These are phyloP conservation scores for Aspergillus baeticus DNA, from an alignment of 495 filamentous ascomycete species.

Conservation along the genomic window DNA sequence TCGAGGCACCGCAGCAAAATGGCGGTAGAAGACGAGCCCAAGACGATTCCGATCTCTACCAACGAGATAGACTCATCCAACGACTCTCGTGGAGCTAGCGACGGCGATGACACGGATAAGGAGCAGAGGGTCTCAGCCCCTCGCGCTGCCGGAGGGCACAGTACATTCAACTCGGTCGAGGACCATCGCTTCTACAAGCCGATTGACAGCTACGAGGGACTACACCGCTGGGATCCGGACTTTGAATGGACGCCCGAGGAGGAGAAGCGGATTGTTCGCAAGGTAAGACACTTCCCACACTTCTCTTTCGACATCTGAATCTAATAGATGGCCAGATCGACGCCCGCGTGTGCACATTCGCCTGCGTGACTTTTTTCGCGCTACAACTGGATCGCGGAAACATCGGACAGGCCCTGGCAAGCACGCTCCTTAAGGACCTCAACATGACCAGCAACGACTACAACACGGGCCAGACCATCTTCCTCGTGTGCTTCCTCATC, in stretches of 20 bases:
- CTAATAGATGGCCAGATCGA: constrained; percentile 28
- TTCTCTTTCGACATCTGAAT: not conserved
- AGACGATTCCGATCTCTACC: not conserved
- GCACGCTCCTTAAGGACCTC: constrained; percentile 50
- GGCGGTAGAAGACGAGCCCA: not conserved
- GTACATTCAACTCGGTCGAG: not conserved
- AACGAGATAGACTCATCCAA: not conserved
- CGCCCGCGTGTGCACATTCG: constrained; percentile 45
- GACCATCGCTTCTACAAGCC: constrained; percentile 1
- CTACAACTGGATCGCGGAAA: constrained; percentile 64
- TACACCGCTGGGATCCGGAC: constrained; percentile 9
- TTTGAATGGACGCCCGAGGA: constrained; percentile 11
- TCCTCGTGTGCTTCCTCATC: constrained; percentile 23
- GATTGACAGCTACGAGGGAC: constrained; percentile 9
- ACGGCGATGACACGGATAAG: not conserved
- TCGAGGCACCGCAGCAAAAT: not conserved
- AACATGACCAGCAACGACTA: constrained; percentile 46
- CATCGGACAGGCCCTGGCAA: constrained; percentile 46
- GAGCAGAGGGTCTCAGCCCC: not conserved
- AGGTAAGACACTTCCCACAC: not conserved
- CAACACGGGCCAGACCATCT: constrained; percentile 31
- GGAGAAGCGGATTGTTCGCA: constrained; percentile 4
- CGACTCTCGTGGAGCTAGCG: not conserved
- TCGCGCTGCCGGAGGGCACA: not conserved
- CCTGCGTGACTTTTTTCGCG: constrained; percentile 69